Evolutionary conservation across 345 rosid species (phyloP), one percentile per base, ranked within the genome.

Genomic region (Bretschneidera sinensis): DNA sequence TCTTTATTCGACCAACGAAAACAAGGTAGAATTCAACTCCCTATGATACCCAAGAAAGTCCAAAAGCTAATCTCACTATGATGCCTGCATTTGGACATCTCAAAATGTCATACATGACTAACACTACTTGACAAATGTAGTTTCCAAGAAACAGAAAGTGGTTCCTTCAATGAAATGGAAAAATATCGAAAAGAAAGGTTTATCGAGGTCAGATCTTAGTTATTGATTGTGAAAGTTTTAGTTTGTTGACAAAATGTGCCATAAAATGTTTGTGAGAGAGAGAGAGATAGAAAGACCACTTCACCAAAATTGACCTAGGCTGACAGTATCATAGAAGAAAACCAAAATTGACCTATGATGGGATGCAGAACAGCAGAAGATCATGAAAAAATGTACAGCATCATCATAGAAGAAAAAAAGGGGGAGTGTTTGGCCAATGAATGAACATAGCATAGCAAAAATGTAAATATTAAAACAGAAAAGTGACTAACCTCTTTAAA

Each of bases 401-500:
- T 4, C 16, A 39, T 14, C 33, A 28, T 28, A 8, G 16, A 4
- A 39, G 16, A 39, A 4, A 4, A 39, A 13, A 39, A 39, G 16
- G 45, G 16, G 16, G 10, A 13, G 11, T 14, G 45, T 13, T 7
- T 7, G 11, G 2, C 9, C 34, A n/a, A 24, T 31, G 34, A 17
- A 55, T 31, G 25, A 17, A 47, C 34, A n/a, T 20, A 31, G 45
- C 45, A 28, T n/a, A n/a, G n/a, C 33, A 3, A 28, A 8, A 22
- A 43, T 24, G 43, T 43, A 25, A 59, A 23, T 35, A 57, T 48
- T 63, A 18, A 48, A 24, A 20, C 17, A 22, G 49, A 20, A 61
- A 59, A 62, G 57, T 21, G 34, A 60, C 75, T 16, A 56, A 94
- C 97, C 92, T 85, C 82, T 69, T 90, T 94, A 77, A 94, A 94